A percentile compares a stretch with the other conserved stretches of the same genome.
These are phyloP conservation scores for Suillus lakei DNA, from an alignment of 768 basidiomycete species.

Conservation along the genomic window DNA sequence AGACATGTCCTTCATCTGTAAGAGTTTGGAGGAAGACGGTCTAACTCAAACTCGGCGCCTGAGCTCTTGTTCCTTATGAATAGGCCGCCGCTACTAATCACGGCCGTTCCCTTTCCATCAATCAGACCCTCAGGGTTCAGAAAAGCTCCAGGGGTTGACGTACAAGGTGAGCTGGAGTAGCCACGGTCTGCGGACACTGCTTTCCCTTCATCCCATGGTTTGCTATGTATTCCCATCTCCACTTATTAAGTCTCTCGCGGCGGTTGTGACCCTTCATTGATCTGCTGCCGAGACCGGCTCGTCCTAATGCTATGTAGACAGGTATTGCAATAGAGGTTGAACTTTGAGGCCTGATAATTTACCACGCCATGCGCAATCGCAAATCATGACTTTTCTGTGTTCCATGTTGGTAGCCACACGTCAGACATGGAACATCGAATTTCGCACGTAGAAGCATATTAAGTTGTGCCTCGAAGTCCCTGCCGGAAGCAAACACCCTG, in stretches of 20 bases:
- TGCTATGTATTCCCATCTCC: slow-evolving; percentile 78
- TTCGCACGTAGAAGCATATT: too few species aligned
- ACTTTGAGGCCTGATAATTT: neutral
- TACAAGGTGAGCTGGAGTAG: neutral
- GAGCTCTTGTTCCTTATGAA: neutral
- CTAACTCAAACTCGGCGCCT: neutral
- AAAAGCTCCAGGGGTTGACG: neutral
- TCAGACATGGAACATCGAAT: neutral
- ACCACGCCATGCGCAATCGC: neutral
- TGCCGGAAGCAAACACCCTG: neutral
- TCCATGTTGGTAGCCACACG: neutral
- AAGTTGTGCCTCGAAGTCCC: neutral
- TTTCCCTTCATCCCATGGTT: slow-evolving; percentile 70
- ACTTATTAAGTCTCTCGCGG: slow-evolving; percentile 92
- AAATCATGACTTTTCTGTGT: neutral
- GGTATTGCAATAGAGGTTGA: neutral
- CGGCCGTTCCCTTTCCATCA: neutral
- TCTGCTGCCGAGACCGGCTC: slow-evolving; percentile 81
- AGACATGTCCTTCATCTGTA: neutral
- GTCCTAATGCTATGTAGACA: slow-evolving; percentile 64
- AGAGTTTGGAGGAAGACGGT: neutral
- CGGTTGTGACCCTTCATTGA: slow-evolving; percentile 88
- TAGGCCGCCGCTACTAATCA: neutral
- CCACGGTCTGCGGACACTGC: slow-evolving; percentile 27
- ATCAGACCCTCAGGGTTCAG: neutral